Evolutionary conservation across 495 filamentous ascomycete species (phyloP), one percentile per base, ranked within the genome.

Genomic region (Aspergillus incahuasiensis): DNA sequence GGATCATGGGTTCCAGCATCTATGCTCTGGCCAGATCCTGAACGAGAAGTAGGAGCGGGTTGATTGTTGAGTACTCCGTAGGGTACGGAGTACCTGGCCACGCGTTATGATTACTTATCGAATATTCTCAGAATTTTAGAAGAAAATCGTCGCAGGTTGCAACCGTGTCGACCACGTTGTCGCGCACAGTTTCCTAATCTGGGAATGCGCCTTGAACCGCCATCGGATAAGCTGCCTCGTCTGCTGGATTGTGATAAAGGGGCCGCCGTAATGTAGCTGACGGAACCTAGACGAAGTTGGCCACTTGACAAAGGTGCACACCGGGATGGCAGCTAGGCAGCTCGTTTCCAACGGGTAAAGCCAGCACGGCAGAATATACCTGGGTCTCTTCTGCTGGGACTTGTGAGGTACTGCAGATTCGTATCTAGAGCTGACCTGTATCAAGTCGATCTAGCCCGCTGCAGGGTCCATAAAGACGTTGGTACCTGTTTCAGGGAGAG

Each of bases 391-490:
- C 20, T 25, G 22, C 13, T 13, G 21, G 15, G 43, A 25, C 43
- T 22, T 11, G 1, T 20, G 24, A 25, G n/a, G 11, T 22, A 20
- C 15, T 13, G 43, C 15, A 12, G 20, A n/a, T 44, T 35, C 46
- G 13, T 48, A 19, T 48, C 46, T 34, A 48, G 46, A 35, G n/a
- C 28, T 45, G 42, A 25, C 13, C 42, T 48, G 46, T 48, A 28
- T n/a, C 6, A 30, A 15, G 9, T 25, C 41, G 13, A 35, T 16
- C 28, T 43, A 45, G 22, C 6, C 40, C 5, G 15, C 52, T 54
- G 52, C 52, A 54, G 52, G 52, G 52, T 38, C 52, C 28, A 54
- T 35, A 35, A 35, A 35, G 32, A 35, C 28, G 22, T 47, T 42
- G 52, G 40, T 54, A 28, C 20, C 40, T 35, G 19, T 32, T 24